Conservation (phyloP, 371 early-diverging fungal species). For the Syncephalastrum monosporum region DNA sequence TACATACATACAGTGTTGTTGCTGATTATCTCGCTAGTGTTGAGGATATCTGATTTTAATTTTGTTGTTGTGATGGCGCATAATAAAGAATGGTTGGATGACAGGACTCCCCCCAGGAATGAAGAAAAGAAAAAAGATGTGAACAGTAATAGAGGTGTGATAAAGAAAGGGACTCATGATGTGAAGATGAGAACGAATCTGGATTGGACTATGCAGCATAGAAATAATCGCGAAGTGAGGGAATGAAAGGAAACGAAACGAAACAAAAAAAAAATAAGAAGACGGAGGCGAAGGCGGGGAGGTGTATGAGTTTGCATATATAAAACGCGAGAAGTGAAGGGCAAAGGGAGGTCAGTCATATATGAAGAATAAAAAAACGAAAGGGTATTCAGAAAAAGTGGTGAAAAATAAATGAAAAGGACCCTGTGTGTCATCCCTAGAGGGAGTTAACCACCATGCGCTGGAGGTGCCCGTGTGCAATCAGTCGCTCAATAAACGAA, state of each 20-base stretch:
- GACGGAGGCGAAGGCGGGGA: background rate
- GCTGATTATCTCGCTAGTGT: too few species aligned
- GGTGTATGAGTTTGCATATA: slow-evolving; percentile 1
- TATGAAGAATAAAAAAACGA: background rate
- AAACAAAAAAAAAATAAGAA: too few species aligned
- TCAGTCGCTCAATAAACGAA: slow-evolving; percentile 17
- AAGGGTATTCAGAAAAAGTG: slow-evolving; percentile 1
- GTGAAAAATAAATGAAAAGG: background rate
- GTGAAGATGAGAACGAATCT: background rate
- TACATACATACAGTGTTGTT: too few species aligned
- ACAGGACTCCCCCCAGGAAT: too few species aligned
- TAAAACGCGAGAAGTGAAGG: slow-evolving; percentile 1
- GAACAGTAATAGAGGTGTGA: background rate
- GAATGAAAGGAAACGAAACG: background rate
- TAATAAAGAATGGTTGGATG: too few species aligned
- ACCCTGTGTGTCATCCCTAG: background rate
- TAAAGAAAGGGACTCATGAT: background rate
- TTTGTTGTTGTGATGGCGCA: too few species aligned
- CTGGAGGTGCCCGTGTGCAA: slow-evolving; percentile 20
- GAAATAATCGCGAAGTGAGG: background rate
- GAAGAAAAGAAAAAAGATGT: slow-evolving; percentile 6
- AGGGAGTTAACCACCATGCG: slow-evolving; percentile 11
- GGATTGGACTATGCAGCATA: background rate
- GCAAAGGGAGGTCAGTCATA: background rate
- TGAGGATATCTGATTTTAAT: too few species aligned